Evolutionary conservation across 1,284 basidiomycete genomes (phyloP).

Genomic region (Xerocomus nothofagi): DNA sequence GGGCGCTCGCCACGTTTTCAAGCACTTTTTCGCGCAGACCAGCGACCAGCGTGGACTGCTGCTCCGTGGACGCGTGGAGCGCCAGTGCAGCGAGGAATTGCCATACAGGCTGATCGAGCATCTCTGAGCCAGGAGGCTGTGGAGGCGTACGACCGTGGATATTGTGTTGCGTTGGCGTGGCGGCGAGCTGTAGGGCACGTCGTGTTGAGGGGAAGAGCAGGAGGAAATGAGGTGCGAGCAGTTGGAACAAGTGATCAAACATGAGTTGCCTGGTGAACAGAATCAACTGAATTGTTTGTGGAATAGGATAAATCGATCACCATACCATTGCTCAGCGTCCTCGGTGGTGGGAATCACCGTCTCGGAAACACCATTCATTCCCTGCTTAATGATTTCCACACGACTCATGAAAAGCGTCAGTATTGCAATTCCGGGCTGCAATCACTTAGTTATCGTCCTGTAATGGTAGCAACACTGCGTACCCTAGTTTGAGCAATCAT

Average conservation of each 20-base stretch:
- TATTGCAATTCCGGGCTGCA: slow-evolving; percentile 89
- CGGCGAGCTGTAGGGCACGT: slow-evolving; percentile 49
- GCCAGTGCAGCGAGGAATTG: slow-evolving; percentile 89
- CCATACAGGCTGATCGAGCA: slow-evolving; percentile 90
- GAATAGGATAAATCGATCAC: neutral
- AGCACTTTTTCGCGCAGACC: slow-evolving; percentile 90
- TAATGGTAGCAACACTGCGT: slow-evolving; percentile 27
- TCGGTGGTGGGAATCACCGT: slow-evolving; percentile 61
- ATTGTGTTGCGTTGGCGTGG: slow-evolving; percentile 37
- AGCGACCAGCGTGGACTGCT: slow-evolving; percentile 85
- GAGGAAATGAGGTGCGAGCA: slow-evolving; percentile 73
- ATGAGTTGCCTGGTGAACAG: slow-evolving; percentile 63
- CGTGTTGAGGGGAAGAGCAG: slow-evolving; percentile 90
- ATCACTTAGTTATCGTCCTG: neutral
- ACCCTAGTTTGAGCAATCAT: slow-evolving; percentile 77
- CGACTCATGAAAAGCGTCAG: slow-evolving; percentile 91
- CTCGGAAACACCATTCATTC: slow-evolving; percentile 51
- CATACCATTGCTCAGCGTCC: slow-evolving; percentile 84
- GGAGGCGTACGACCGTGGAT: slow-evolving; percentile 23
- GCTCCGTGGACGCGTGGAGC: slow-evolving; percentile 79
- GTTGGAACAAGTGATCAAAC: slow-evolving; percentile 83
- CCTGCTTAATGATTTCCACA: slow-evolving; percentile 88
- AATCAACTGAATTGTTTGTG: slow-evolving; percentile 1
- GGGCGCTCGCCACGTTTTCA: slow-evolving; percentile 79
- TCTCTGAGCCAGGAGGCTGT: slow-evolving; percentile 72